Conservation (phyloP, 495 filamentous ascomycete genomes). For the Terfezia boudieri region DNA sequence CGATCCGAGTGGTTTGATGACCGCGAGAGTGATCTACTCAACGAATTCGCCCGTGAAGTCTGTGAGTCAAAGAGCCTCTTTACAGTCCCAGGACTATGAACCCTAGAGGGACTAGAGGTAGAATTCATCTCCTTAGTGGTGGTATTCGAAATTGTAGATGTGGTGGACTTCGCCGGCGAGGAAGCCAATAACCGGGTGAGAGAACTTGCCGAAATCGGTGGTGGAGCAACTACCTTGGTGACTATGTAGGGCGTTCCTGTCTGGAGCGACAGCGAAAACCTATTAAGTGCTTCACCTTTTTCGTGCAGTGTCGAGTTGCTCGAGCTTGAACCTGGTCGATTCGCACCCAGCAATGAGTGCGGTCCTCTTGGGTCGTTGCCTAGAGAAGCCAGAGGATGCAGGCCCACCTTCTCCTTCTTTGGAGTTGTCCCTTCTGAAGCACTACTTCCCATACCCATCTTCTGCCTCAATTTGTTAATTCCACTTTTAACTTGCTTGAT, state of each 20-base stretch:
- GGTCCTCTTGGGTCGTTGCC: background rate
- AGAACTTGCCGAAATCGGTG: background rate
- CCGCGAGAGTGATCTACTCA: background rate
- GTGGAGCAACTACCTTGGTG: background rate
- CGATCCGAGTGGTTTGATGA: background rate
- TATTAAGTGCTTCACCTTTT: background rate
- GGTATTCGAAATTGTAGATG: no score
- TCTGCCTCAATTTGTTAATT: constrained; percentile 31
- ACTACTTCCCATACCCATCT: background rate
- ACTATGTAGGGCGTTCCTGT: background rate
- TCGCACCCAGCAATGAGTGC: background rate
- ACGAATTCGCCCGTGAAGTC: background rate
- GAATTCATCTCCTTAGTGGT: no score
- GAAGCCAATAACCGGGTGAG: background rate
- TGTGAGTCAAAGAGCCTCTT: background rate
- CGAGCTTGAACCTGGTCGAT: background rate
- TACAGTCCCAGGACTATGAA: background rate
- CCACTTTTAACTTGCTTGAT: constrained; percentile 51
- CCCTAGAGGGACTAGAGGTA: no score
- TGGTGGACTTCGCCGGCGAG: background rate
- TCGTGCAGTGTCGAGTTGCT: background rate
- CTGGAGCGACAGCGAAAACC: background rate
- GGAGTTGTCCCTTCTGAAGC: background rate
- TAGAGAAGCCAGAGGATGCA: background rate
- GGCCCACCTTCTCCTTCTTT: background rate